Conservation (phyloP, 306 rosid genomes). For the Rubus idaeus region DNA sequence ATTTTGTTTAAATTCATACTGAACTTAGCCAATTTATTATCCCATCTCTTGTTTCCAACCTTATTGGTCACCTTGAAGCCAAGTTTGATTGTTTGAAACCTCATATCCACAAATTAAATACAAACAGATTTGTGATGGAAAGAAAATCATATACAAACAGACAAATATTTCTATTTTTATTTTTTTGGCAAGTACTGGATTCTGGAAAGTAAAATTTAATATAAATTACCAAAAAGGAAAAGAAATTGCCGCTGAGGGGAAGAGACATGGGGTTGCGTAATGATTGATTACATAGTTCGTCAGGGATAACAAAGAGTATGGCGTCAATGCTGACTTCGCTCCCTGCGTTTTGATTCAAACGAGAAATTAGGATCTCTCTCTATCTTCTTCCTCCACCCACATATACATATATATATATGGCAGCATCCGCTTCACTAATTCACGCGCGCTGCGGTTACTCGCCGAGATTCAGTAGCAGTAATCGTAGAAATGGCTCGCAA, state of each 20-base stretch:
- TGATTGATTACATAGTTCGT: no score
- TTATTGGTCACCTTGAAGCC: neutral
- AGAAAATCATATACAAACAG: neutral
- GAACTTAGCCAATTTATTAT: no score
- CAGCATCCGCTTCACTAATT: constrained; percentile 46
- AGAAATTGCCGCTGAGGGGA: neutral
- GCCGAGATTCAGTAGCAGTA: constrained; percentile 21
- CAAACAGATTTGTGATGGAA: no score
- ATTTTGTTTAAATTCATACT: no score
- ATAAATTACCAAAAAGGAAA: neutral
- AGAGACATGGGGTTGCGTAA: constrained; percentile 6
- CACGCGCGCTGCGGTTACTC: constrained; percentile 41
- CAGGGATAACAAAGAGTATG: neutral
- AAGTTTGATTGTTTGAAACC: neutral
- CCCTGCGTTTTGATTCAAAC: constrained; percentile 29
- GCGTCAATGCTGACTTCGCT: constrained; percentile 29
- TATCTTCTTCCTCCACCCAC: neutral
- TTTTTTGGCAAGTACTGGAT: neutral
- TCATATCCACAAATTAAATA: neutral
- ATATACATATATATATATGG: constrained; percentile 29
- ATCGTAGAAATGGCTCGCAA: constrained; percentile 20
- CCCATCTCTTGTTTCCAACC: no score
- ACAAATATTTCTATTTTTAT: neutral
- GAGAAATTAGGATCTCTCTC: constrained; percentile 22
- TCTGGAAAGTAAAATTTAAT: no score